Conservation (phyloP, 768 basidiomycete genomes). For the Mycena rosella region DNA sequence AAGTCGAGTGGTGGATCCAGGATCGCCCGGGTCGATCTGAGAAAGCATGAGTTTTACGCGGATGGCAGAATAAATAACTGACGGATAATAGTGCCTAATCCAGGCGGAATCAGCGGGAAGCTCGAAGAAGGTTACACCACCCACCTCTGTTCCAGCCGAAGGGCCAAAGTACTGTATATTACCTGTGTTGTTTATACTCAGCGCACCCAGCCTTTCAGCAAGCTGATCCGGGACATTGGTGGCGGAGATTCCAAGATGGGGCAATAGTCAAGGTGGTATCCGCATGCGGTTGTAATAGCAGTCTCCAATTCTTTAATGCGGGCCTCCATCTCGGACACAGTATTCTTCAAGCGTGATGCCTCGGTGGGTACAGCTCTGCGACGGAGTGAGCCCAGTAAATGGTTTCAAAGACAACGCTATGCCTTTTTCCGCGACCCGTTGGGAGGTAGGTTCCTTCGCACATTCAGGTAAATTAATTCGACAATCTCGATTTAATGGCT, state of each 20-base stretch:
- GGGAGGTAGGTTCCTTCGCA: slow-evolving; percentile 16
- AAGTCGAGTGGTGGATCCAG: background rate
- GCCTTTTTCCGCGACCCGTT: slow-evolving; percentile 16
- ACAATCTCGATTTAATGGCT: background rate
- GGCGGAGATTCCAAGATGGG: slow-evolving; percentile 1
- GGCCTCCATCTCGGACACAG: slow-evolving; percentile 4
- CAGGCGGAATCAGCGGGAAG: background rate
- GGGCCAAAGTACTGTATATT: slow-evolving; percentile 17
- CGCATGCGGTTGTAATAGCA: background rate
- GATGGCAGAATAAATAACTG: background rate
- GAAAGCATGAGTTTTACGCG: background rate
- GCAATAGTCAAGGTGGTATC: slow-evolving; percentile 15
- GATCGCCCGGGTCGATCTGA: background rate
- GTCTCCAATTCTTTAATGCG: slow-evolving; percentile 21
- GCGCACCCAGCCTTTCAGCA: slow-evolving; percentile 12
- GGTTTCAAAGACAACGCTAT: background rate
- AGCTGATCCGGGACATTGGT: background rate
- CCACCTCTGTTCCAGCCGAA: slow-evolving; percentile 23
- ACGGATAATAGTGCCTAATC: slow-evolving; percentile 2
- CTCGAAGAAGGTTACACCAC: background rate
- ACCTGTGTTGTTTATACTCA: slow-evolving; percentile 3
- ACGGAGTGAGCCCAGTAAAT: too few relatives aligned
- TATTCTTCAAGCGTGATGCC: background rate
- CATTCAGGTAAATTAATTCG: background rate
- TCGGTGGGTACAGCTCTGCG: slow-evolving; percentile 23